A percentile compares a stretch with the other conserved stretches of the same genome.
phyloP scores from a whole-genome alignment of 345 rosid genomes.

The Atalantia buxifolia region DNA sequence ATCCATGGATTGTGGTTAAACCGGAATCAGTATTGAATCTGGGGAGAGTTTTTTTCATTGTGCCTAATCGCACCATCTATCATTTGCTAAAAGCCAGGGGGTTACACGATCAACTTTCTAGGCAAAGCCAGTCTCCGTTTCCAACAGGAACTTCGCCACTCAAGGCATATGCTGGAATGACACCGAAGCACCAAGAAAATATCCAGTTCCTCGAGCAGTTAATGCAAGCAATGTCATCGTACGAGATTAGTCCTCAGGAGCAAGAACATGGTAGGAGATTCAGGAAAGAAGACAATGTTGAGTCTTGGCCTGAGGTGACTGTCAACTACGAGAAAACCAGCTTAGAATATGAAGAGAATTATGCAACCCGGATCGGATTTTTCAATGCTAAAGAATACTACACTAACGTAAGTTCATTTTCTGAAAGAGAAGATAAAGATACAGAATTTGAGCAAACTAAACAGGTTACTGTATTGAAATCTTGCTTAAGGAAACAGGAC shows the following conservation, averaged over 20 bases:
- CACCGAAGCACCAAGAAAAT: constrained; percentile 19
- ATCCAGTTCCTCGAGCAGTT: constrained; percentile 3
- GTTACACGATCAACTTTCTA: neutral
- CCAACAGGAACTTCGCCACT: neutral
- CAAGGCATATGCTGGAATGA: constrained; percentile 16
- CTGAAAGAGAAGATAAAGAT: constrained; percentile 1
- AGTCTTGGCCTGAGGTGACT: constrained; percentile 18
- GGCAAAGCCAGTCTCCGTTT: constrained; percentile 4
- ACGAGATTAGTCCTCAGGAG: neutral
- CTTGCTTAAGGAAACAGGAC: constrained; percentile 38
- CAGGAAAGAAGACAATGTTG: constrained; percentile 8
- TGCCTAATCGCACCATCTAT: constrained; percentile 36
- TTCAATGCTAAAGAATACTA: neutral
- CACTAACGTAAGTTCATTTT: neutral
- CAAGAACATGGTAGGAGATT: neutral
- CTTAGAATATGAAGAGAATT: constrained; percentile 15
- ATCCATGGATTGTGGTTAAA: constrained; percentile 49
- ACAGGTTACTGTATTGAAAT: constrained; percentile 18
- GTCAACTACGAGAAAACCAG: neutral
- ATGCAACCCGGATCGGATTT: neutral
- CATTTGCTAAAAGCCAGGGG: constrained; percentile 30
- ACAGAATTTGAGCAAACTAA: neutral
- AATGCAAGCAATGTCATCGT: constrained; percentile 7
- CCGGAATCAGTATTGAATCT: constrained; percentile 30
- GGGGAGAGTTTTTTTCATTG: constrained; percentile 44